phyloP scores from a whole-genome alignment of 768 basidiomycete genomes.

The Rhizopogon vulgaris region DNA sequence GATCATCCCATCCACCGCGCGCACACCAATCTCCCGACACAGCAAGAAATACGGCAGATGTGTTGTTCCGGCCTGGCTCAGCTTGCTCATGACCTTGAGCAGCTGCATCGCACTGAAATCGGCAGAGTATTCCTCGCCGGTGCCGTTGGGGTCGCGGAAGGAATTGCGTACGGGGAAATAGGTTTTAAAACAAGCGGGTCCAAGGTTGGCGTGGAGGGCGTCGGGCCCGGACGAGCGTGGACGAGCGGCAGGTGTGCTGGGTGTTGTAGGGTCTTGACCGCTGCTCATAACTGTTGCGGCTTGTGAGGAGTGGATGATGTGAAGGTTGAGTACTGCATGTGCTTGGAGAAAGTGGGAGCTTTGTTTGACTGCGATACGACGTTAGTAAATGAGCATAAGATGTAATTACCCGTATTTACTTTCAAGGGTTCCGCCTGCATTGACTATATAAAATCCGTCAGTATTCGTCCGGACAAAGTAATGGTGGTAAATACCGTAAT shows the following conservation, averaged over 20 bases:
- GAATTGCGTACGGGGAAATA: conserved; percentile 36
- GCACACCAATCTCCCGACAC: conserved; percentile 78
- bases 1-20: conserved; percentile 82
- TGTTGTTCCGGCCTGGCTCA: conserved; percentile 56
- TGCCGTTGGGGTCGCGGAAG: conserved; percentile 10
- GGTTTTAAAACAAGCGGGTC: conserved; percentile 59
- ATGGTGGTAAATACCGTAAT: conserved; percentile 43
- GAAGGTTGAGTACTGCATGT: conserved; percentile 75
- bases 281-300: conserved; percentile 16
- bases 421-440: conserved; percentile 64
- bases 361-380: conserved; percentile 50
- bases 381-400: conserved; percentile 2
- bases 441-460: conserved; percentile 40
- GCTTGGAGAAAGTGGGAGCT: conserved; percentile 84
- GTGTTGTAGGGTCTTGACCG: conserved; percentile 26
- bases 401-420: conserved; percentile 37
- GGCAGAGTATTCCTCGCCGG: conserved; percentile 43
- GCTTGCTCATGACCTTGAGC: conserved; percentile 74
- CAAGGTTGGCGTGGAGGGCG: conserved; percentile 52
- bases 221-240: conserved; percentile 34
- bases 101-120: conserved; percentile 79
- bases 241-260: conserved; percentile 25
- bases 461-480: neutral
- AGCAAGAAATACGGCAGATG: conserved; percentile 76
- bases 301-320: conserved; percentile 81